Evolutionary conservation across 163 green algal genomes (phyloP), one percentile per base, ranked within the genome.

Genomic region (Chloroidium sp.): DNA sequence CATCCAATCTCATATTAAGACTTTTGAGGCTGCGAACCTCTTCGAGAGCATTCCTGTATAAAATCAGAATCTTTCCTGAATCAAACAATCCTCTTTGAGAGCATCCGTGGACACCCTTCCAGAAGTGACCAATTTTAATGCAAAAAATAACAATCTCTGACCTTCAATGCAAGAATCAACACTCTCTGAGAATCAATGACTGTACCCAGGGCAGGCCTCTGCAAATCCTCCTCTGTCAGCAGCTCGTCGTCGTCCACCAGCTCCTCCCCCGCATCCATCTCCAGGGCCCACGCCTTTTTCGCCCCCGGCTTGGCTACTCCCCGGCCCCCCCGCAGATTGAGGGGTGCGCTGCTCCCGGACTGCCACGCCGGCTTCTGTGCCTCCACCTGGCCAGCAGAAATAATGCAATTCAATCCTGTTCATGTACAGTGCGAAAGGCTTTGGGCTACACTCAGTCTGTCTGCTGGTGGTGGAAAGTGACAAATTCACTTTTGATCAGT

Each of bases 241-340:
- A 98, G 89, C 79, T 91, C 87, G 0, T 94, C 91, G 2, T 97
- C 93, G 79, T 97, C 93, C 69, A 93, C 67, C 58, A 96, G 79
- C 84, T 96, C 92, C 2, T 93, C 91, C n/a, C 91, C 87, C 6
- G 89, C 89, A 74, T 78, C 76, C 1, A 69, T 76, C 8, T 13
- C 81, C 76, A 94, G 77, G 68, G 79, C 87, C 90, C 91, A 94
- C 1, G 77, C 82, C 62, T 81, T 76, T 4, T 36, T 72, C 6
- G 64, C 64, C 64, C 6, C 6, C 60, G 59, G 60, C 83, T 86
- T 90, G 36, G 36, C 36, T 36, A 36, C 36, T 36, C 36, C 36
- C 36, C 36, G 36, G 36, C 36, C 36, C 36, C 36, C 36, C 36
- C 36, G 36, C 8, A 89, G 78, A 2, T 75, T 84, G 12, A 97